Conservation (phyloP, 1,284 basidiomycete genomes). For the Cutaneotrichosporon spelunceum region DNA sequence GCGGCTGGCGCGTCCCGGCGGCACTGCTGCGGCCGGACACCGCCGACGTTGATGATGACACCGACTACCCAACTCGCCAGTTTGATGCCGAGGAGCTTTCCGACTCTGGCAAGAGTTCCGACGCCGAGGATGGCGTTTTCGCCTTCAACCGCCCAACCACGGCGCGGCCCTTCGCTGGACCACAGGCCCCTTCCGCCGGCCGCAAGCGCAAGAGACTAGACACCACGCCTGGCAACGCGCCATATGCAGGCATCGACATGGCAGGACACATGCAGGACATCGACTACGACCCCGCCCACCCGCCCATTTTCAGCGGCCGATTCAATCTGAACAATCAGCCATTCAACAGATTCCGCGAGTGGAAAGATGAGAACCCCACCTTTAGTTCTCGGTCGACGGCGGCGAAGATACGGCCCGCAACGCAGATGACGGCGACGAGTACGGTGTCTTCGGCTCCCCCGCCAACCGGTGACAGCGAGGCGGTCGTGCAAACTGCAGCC, state of each 20-base stretch:
- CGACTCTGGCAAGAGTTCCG: conserved; percentile 5
- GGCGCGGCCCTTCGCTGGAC: not conserved
- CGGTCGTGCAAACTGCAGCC: not conserved
- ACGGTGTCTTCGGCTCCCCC: not conserved
- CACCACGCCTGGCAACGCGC: not conserved
- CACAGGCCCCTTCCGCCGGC: not conserved
- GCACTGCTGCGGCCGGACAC: not conserved
- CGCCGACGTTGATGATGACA: not conserved
- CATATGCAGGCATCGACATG: not conserved
- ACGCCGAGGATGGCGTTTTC: conserved; percentile 8
- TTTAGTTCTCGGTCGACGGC: not conserved
- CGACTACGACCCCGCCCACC: conserved; percentile 29
- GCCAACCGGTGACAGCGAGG: not conserved
- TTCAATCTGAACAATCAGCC: conserved; percentile 37
- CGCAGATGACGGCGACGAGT: not conserved
- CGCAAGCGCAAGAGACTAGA: conserved; percentile 1
- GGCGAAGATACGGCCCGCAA: not conserved
- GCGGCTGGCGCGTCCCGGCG: not conserved
- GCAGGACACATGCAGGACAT: not conserved
- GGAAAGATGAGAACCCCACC: not conserved
- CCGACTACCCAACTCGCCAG: not conserved
- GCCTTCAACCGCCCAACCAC: conserved; percentile 11
- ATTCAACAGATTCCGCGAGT: not conserved
- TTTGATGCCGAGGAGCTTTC: not conserved
- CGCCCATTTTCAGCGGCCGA: conserved; percentile 39